Evolutionary conservation across 2,329 filamentous ascomycete genomes (phyloP).

Genomic region (Diaporthe aspalathi): DNA sequence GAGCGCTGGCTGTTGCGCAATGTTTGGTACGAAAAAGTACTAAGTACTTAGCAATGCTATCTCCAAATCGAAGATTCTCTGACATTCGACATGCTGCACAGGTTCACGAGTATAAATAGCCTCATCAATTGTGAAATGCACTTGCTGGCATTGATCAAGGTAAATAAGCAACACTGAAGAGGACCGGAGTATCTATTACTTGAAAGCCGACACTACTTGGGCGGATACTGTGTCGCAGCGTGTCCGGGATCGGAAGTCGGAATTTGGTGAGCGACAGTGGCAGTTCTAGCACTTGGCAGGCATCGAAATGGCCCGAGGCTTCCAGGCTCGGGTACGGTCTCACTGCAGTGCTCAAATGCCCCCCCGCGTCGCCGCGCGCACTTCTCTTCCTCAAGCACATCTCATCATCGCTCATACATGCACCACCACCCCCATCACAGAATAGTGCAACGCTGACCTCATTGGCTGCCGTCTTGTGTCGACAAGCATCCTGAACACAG

Average conservation of each 20-base stretch:
- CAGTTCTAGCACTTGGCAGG: not conserved
- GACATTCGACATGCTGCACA: not conserved
- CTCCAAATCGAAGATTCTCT: not conserved
- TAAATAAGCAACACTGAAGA: too few species aligned
- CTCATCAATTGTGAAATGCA: too few species aligned
- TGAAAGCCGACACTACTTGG: not conserved
- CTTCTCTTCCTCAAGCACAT: slow-evolving; percentile 46
- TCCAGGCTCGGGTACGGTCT: slow-evolving; percentile 9
- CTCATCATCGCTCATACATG: slow-evolving; percentile 57
- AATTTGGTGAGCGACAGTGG: slow-evolving; percentile 8
- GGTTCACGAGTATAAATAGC: not conserved
- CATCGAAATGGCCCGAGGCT: not conserved
- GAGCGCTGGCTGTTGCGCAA: not conserved
- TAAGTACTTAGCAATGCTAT: not conserved
- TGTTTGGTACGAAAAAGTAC: not conserved
- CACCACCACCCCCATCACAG: slow-evolving; percentile 10
- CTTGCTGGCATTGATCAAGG: too few species aligned
- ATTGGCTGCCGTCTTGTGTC: slow-evolving; percentile 24
- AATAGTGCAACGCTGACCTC: slow-evolving; percentile 19
- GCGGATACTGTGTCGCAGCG: slow-evolving; percentile 1
- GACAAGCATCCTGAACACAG: slow-evolving; percentile 13
- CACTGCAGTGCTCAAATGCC: slow-evolving; percentile 37
- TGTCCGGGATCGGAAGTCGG: slow-evolving; percentile 29
- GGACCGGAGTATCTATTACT: not conserved
- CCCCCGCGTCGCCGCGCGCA: slow-evolving; percentile 34